Percentiles rank a stretch among this genome's conserved stretches.
These are phyloP conservation scores for Metschnikowia arizonensis DNA, from an alignment of 805 yeast species.

Conservation along the genomic window DNA sequence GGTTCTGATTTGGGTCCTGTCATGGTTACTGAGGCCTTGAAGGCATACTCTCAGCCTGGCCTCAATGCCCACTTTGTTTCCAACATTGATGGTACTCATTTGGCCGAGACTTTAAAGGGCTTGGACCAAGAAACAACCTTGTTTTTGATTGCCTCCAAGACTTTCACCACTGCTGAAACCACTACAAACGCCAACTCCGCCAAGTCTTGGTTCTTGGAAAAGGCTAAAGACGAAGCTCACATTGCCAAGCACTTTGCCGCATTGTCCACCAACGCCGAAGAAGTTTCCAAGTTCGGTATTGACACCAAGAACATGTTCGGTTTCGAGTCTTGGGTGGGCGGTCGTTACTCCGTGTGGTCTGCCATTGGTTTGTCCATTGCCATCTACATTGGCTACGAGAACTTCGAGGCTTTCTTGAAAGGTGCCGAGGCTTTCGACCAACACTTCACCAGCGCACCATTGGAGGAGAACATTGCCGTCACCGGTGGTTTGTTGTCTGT, in stretches of 20 bases:
- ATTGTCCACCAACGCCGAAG: conserved; percentile 85
- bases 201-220: conserved; percentile 84
- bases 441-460: conserved; percentile 80
- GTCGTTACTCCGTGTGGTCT: conserved; percentile 99
- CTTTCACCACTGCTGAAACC: conserved; percentile 97
- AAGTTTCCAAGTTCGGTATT: conserved; percentile 92
- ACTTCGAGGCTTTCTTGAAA: conserved; percentile 84
- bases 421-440: conserved; percentile 98
- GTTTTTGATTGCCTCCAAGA: conserved; percentile 91
- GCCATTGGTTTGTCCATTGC: conserved; percentile 97
- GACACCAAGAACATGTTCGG: conserved; percentile 98
- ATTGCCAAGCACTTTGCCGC: conserved; percentile 98
- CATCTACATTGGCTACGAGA: conserved; percentile 90
- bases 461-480: conserved; percentile 88
- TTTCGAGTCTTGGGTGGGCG: conserved; percentile 98
- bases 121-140: conserved; percentile 88
- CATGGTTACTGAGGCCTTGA: conserved; percentile 98
- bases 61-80: conserved; percentile 89
- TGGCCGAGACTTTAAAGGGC: conserved; percentile 80
- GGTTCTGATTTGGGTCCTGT: conserved; percentile 99
- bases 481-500: conserved; percentile 91
- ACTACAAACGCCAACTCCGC: conserved; percentile 94
- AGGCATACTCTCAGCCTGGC: conserved; percentile 74
- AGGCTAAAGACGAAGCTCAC: conserved; percentile 61
- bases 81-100: conserved; percentile 97